Percentiles rank a stretch among this genome's conserved stretches.
Evolutionary conservation across 164 flowering plant species (phyloP).

Genomic region (Vitis amurensis): DNA sequence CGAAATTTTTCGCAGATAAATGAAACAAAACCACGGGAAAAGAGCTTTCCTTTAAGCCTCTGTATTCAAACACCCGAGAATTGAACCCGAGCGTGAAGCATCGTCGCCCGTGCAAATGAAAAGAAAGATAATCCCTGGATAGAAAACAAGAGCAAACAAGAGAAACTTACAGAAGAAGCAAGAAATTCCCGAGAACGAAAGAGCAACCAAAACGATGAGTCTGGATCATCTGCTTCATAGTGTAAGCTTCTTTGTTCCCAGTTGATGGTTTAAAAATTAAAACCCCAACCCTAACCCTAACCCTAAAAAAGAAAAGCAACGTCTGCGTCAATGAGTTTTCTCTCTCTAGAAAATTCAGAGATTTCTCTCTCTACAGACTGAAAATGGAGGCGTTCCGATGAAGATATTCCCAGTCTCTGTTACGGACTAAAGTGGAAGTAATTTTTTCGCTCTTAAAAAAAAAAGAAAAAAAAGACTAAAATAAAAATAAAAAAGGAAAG

Average conservation of each 20-base stretch:
- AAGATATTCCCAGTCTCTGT: slow-evolving; percentile 11
- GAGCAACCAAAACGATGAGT: background rate
- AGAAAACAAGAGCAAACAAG: slow-evolving; percentile 1
- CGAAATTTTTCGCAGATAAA: background rate
- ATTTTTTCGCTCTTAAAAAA: background rate
- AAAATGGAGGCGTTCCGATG: slow-evolving; percentile 11
- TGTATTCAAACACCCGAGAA: no score
- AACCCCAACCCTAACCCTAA: background rate
- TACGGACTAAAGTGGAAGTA: slow-evolving; percentile 9
- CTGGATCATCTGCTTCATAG: no score
- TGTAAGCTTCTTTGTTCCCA: no score
- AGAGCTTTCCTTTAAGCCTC: no score
- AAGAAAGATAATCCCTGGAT: slow-evolving; percentile 3
- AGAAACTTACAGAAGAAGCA: slow-evolving; percentile 15
- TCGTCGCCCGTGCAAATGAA: background rate
- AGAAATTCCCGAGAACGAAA: slow-evolving; percentile 9
- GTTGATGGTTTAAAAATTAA: no score
- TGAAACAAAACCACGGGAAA: no score
- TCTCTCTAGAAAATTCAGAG: background rate
- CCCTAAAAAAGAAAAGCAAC: no score
- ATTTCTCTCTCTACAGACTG: slow-evolving; percentile 11
- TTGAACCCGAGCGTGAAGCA: slow-evolving; percentile 1
- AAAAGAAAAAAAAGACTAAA: background rate
- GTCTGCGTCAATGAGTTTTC: background rate
- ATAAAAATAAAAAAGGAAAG: background rate